Evolutionary conservation across 2,329 filamentous ascomycete species (phyloP), one percentile per base, ranked within the genome.

Genomic region (Colletotrichum sidae): DNA sequence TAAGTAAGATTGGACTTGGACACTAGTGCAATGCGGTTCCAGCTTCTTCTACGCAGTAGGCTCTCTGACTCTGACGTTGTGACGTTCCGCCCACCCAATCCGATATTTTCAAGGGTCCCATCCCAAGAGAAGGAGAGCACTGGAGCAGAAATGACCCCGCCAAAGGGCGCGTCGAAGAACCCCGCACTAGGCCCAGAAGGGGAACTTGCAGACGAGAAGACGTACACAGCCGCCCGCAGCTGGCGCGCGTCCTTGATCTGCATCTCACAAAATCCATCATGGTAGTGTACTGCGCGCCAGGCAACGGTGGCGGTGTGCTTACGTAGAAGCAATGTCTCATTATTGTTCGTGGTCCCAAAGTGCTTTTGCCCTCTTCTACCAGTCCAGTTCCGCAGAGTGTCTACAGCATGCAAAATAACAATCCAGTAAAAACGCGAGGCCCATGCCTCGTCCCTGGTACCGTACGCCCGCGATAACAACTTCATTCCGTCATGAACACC

Each of bases 341-440:
- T 63, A 66, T 63, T 50, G 39, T 63, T 39, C 52, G 63, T 66
- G 59, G 59, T 63, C 59, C 63, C 53, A 42, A 63, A 56, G 60
- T 66, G 47, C 52, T 62, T 65, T 62, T 63, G 50, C 55, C 49
- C 60, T 51, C 49, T 47, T 67, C 61, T 55, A 59, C 64, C 60
- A 55, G 25, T 41, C 34, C 37, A 33, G 52, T 59, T 55, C 53
- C 49, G 46, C 52, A 64, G 46, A 17, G 37, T 65, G 54, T 64
- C 46, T 65, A 55, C 60, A 60, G 60, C 51, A 67, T 60, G 64
- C 60, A 64, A 65, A 58, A 67, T 60, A 49, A 54, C 60, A 55
- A 65, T 67, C 64, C 64, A 65, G 64, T 65, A 15, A 64, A 45
- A 58, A 56, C 38, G 50, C 44, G 59, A 55, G 55, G 37, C 44